Evolutionary conservation across 257 asterid species (phyloP).

Genomic region (Prunella vulgaris): DNA sequence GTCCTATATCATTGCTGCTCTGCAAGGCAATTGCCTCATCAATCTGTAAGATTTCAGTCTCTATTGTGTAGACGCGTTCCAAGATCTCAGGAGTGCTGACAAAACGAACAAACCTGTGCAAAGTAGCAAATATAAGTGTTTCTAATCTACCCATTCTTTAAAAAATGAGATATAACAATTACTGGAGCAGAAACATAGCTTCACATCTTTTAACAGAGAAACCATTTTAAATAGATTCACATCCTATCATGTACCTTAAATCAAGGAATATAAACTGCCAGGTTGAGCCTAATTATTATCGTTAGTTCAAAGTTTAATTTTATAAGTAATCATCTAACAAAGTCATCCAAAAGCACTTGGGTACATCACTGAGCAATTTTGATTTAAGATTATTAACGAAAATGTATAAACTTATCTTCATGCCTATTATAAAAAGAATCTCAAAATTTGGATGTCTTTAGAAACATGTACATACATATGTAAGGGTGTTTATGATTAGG

Average conservation of each 20-base stretch:
- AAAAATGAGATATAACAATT: background rate
- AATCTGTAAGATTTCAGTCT: constrained; percentile 87
- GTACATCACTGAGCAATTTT: background rate
- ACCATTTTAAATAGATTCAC: constrained; percentile 1
- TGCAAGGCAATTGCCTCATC: constrained; percentile 75
- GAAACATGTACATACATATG: background rate
- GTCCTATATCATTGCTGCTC: constrained; percentile 49
- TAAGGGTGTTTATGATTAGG: background rate
- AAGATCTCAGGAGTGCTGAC: constrained; percentile 98
- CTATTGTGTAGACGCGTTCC: constrained; percentile 83
- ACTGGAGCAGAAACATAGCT: constrained; percentile 10
- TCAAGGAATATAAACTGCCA: background rate
- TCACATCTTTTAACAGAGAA: constrained; percentile 5
- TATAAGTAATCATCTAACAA: background rate
- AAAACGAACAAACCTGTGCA: constrained; percentile 90
- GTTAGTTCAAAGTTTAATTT: background rate
- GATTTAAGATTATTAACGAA: background rate
- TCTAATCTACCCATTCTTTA: background rate
- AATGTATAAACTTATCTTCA: background rate
- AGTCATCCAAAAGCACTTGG: background rate
- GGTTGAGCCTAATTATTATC: background rate
- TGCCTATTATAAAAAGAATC: background rate
- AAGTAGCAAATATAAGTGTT: constrained; percentile 24
- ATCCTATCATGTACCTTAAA: background rate
- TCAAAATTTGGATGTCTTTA: background rate